Conservation (phyloP, 2,329 filamentous ascomycete species). For the Lojkania enalia region DNA sequence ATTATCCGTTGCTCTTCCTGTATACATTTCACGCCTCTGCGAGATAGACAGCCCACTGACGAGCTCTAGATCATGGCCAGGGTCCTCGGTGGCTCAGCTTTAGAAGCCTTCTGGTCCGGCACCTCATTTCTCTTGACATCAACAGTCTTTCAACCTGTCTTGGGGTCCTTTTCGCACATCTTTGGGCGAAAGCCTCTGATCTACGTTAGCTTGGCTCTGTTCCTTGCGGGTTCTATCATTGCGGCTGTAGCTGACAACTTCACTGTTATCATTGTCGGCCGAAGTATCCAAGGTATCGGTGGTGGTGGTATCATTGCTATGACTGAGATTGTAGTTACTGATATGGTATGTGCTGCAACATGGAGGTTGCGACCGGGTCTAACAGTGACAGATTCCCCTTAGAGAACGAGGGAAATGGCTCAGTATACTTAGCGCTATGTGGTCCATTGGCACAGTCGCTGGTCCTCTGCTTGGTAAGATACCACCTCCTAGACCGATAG, state of each 20-base stretch:
- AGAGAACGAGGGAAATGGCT: conserved; percentile 48
- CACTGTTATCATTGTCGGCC: conserved; percentile 42
- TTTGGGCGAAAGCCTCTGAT: conserved; percentile 47
- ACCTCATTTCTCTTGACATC: conserved; percentile 46
- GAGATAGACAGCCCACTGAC: conserved; percentile 11
- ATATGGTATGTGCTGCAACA: conserved; percentile 1
- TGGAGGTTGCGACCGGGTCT: not conserved
- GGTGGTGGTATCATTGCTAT: conserved; percentile 36
- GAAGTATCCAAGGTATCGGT: conserved; percentile 47
- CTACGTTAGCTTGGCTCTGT: conserved; percentile 40
- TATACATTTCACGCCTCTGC: conserved; percentile 15
- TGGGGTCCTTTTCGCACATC: conserved; percentile 46
- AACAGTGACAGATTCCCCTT: not conserved
- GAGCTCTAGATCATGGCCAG: conserved; percentile 41
- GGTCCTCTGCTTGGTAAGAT: conserved; percentile 49
- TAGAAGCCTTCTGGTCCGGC: conserved; percentile 50
- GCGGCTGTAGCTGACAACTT: conserved; percentile 45
- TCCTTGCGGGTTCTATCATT: conserved; percentile 42
- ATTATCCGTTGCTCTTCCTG: conserved; percentile 61
- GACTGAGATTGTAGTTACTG: conserved; percentile 1
- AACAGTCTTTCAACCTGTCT: conserved; percentile 46
- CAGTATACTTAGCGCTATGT: conserved; percentile 50
- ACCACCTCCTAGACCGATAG: not conserved
- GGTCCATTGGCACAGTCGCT: conserved; percentile 59
- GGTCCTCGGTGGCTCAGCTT: conserved; percentile 40